Percentiles rank a stretch among this genome's conserved stretches.
phyloP scores from a whole-genome alignment of 2,329 filamentous ascomycete species.

The Cladophialophora chaetospira region DNA sequence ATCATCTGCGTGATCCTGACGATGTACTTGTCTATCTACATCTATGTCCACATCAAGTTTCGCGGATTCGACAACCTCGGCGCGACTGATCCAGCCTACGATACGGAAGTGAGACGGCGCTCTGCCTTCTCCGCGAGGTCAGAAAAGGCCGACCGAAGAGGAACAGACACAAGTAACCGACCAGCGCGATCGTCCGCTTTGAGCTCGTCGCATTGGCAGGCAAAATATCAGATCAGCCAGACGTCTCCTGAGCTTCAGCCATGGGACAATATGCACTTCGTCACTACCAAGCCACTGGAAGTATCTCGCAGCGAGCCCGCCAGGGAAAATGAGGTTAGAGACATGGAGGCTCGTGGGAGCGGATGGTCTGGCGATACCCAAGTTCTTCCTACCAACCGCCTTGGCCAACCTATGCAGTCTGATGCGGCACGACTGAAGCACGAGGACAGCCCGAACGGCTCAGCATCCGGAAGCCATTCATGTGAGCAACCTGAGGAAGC shows the following conservation, averaged over 20 bases:
- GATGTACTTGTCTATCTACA: constrained; percentile 70
- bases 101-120: not conserved
- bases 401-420: not conserved
- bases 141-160: constrained; percentile 7
- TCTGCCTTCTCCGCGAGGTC: constrained; percentile 6
- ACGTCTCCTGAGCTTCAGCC: constrained; percentile 12
- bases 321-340: not conserved
- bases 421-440: not conserved
- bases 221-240: not conserved
- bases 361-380: constrained; percentile 25
- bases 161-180: not conserved
- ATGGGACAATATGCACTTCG: constrained; percentile 31
- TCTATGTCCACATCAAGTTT: constrained; percentile 60
- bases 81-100: constrained; percentile 9
- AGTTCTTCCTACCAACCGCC: not conserved
- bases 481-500: not conserved
- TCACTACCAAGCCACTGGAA: constrained; percentile 22
- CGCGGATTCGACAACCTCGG: constrained; percentile 38
- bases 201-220: not conserved
- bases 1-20: constrained; percentile 65
- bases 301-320: not conserved
- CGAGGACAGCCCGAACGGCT: not conserved
- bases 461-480: not conserved
- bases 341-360: constrained; percentile 12
- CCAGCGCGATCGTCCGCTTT: not conserved